Evolutionary conservation across 176 grass and related monocot species (phyloP).

Genomic region (Triticum monococcum): DNA sequence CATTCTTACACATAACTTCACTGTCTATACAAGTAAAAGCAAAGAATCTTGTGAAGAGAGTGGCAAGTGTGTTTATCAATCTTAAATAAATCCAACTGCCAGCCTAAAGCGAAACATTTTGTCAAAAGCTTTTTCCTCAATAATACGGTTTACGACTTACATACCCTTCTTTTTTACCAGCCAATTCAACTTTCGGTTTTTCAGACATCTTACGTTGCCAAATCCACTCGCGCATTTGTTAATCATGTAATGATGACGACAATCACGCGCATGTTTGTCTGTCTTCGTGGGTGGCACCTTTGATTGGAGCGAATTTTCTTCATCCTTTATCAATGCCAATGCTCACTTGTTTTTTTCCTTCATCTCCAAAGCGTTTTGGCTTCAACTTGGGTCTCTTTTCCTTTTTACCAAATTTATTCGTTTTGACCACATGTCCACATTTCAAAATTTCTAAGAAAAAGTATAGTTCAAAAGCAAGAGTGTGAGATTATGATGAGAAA

Average conservation of each 20-base stretch:
- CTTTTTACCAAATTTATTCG: background rate
- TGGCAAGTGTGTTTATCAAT: background rate
- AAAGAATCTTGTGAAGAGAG: background rate
- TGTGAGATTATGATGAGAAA: background rate
- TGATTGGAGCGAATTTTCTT: background rate
- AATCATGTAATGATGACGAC: background rate
- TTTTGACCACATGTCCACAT: background rate
- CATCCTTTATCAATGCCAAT: background rate
- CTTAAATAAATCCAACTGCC: background rate
- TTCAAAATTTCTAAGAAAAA: background rate
- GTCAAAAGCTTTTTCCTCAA: background rate
- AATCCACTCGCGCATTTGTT: slow-evolving; percentile 15
- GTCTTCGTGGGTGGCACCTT: background rate
- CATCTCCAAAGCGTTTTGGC: background rate
- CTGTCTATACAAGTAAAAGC: background rate
- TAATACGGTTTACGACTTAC: background rate
- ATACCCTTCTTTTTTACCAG: background rate
- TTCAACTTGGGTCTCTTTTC: background rate
- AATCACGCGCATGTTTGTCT: background rate
- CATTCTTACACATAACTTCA: background rate
- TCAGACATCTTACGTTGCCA: background rate
- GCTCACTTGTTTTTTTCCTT: background rate
- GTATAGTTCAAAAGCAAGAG: background rate
- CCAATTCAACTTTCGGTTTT: background rate
- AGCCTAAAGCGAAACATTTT: background rate